These are phyloP conservation scores for Mesembryanthemum crystallinum DNA, from an alignment of 148 eudicot species.

Conservation along the genomic window DNA sequence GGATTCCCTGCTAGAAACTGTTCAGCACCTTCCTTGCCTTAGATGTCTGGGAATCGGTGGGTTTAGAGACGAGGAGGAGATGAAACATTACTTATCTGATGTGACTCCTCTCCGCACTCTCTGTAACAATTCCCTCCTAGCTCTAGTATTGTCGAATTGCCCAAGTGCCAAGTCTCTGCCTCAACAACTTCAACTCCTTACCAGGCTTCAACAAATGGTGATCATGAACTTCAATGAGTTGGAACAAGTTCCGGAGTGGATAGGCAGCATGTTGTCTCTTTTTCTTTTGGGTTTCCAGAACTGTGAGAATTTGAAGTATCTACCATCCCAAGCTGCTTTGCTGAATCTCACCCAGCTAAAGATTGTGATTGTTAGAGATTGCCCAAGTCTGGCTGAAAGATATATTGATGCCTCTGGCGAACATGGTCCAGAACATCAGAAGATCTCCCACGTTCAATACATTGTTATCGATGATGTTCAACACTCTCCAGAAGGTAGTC, in stretches of 20 bases:
- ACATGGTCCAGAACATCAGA: background rate
- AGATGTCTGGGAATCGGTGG: background rate
- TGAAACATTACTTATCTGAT: background rate
- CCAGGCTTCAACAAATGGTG: background rate
- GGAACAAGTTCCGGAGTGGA: slow-evolving; percentile 16
- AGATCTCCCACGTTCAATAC: background rate
- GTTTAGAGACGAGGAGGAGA: slow-evolving; percentile 5
- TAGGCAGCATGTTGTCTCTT: slow-evolving; percentile 3
- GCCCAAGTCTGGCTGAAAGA: slow-evolving; percentile 6
- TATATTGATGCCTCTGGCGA: background rate
- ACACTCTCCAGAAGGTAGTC: too few relatives aligned
- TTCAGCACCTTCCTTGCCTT: slow-evolving; percentile 15
- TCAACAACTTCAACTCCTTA: slow-evolving; percentile 2
- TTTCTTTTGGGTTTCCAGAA: background rate
- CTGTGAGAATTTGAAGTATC: slow-evolving; percentile 9
- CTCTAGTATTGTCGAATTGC: background rate
- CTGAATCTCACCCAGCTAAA: background rate
- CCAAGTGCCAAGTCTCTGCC: background rate
- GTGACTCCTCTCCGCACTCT: slow-evolving; percentile 1
- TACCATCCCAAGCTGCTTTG: slow-evolving; percentile 16
- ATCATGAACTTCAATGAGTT: background rate
- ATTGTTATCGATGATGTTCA: too few relatives aligned
- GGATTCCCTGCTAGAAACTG: background rate
- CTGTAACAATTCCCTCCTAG: background rate
- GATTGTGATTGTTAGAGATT: background rate